Evolutionary conservation across 2,329 filamentous ascomycete species (phyloP), one percentile per base, ranked within the genome.

Genomic region (Aspergillus pseudotamarii): DNA sequence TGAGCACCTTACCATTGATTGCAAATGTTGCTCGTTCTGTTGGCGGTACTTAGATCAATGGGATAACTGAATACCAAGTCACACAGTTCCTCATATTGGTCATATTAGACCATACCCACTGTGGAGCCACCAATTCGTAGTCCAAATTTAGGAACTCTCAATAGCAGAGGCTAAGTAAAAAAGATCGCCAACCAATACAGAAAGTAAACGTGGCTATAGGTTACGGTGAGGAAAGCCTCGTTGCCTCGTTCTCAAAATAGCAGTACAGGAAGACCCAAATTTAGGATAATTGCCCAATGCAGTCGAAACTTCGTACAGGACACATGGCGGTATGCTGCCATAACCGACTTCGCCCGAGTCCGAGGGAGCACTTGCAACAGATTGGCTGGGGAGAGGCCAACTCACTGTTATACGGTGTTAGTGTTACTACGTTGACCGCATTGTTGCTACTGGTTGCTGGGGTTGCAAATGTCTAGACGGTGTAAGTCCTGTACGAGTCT

Each of bases 1-100:
- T 21, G 60, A 50, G 6, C 50, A 62, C n/a, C 30, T 19, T 12
- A 21, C 23, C 0, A 48, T 62, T n/a, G 41, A 59, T 34, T 59
- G 60, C 19, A 11, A 19, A 10, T 12, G 57, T 30, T 55, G 60
- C 23, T 23, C 51, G 14, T 55, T 23, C 10, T 38, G 3, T 19
- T 55, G 32, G 32, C 32, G 51, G 32, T 38, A 23, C n/a, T 16
- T 23, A 11, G 34, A 38, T 32, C 16, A 32, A 36, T 38, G 51
- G 51, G n/a, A 55, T 36, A 38, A 16, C 12, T 23, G 32, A 38
- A 38, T 8, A 23, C 11, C 6, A 26, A 55, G 16, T n/a, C 16
- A 41, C 19, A 19, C 6, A 19, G n/a, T 41, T 3, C 38, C 16
- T 10, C 38, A 9, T 41, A 8, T 41, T 19, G 38, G 38, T 41